Evolutionary conservation across 106 monocot genomes (phyloP), one percentile per base, ranked within the genome.

Genomic region (Dendrobium huoshanense): DNA sequence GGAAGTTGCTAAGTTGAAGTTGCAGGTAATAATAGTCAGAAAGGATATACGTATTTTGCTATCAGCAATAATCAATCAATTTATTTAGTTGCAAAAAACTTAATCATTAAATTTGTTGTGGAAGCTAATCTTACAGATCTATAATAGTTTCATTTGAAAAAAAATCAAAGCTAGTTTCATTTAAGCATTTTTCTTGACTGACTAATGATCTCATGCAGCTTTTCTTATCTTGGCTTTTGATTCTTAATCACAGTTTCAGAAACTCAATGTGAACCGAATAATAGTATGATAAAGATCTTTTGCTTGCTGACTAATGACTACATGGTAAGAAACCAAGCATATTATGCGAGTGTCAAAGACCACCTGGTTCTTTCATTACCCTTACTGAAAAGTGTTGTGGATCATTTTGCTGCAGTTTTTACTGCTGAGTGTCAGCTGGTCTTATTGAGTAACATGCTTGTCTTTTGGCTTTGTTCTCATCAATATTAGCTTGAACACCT

Each of bases 1-100:
- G 82, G 90, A 90, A 85, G 73, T 88, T 77, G 64, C 82, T 47
- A 84, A 65, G 27, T 82, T 93, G 70, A 80, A 85, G 58, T 82
- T 82, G 68, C 88, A 88, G 88, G 92, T 90, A 85, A 49, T 74
- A 19, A 19, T 37, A 72, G 24, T 31, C 5, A 68, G 27, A 68
- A 7, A 7, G 29, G 18, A 61, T 61, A 20, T 61, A 19, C 24
- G 64, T 16, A 72, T 40, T 72, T 2, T 40, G 67, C 31, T 31
- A 27, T 72, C 9, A 16, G 40, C 33, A 72, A 72, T 40, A 13
- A 16, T 72, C 15, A 33, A 17, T 13, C 72, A 7, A 33, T 11
- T 31, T 27, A 25, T 68, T 68, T 25, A 68, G 9, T 27, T 68
- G 31, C 31, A 31, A 25, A 68, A 27, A 7, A 27, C 29, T 29